Evolutionary conservation across 1,284 basidiomycete species (phyloP).

Genomic region (Lentinus polychrous): DNA sequence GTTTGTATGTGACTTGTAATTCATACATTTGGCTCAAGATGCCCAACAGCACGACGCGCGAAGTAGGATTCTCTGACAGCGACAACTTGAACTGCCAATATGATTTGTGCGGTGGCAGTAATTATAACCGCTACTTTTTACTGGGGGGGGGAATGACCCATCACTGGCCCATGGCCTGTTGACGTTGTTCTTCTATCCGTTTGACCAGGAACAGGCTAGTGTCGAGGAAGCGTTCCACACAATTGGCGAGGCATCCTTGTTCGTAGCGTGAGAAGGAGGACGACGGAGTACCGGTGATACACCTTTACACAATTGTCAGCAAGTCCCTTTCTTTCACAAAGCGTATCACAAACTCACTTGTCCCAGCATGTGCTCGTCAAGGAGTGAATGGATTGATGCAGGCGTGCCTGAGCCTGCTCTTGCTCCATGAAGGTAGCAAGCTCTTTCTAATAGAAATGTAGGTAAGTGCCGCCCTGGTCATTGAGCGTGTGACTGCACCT

Average conservation of each 20-base stretch:
- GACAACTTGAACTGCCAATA: no score
- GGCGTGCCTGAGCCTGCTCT: constrained; percentile 80
- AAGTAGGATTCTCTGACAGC: no score
- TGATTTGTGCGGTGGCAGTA: no score
- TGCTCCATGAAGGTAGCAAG: constrained; percentile 79
- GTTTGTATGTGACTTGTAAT: background rate
- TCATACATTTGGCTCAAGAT: background rate
- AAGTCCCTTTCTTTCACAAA: background rate
- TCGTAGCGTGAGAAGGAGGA: constrained; percentile 82
- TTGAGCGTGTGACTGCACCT: constrained; percentile 37
- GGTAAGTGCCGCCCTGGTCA: background rate
- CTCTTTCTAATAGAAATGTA: constrained; percentile 58
- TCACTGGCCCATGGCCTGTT: background rate
- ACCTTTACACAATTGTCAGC: constrained; percentile 41
- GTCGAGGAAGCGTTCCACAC: constrained; percentile 92
- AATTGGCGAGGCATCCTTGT: constrained; percentile 82
- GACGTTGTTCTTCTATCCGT: constrained; percentile 61
- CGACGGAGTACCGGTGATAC: constrained; percentile 80
- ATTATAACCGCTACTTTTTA: no score
- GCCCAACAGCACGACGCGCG: no score
- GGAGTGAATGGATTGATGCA: constrained; percentile 66
- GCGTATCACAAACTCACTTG: constrained; percentile 50
- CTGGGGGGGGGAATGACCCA: no score
- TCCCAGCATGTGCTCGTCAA: constrained; percentile 84
- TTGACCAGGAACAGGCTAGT: constrained; percentile 84